phyloP scores from a whole-genome alignment of 2,329 filamentous ascomycete genomes.

The Cytospora paraplurivora region DNA sequence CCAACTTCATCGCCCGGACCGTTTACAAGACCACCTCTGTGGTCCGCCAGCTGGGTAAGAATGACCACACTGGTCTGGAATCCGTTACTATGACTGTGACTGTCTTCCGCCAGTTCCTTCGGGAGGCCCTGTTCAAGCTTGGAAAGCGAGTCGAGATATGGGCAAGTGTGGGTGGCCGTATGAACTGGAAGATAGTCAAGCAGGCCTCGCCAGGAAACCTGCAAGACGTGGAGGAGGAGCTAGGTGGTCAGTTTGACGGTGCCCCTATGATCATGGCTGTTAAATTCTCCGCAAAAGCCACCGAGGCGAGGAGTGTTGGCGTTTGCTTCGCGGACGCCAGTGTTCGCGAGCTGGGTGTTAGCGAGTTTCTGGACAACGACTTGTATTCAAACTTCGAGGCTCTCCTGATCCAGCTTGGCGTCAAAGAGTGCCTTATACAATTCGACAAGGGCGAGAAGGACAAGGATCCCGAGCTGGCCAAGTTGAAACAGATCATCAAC shows the following conservation, averaged over 20 bases:
- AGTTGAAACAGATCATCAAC: constrained; percentile 85
- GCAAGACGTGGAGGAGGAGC: constrained; percentile 94
- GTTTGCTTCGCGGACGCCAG: constrained; percentile 98
- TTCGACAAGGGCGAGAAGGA: constrained; percentile 76
- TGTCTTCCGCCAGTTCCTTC: constrained; percentile 92
- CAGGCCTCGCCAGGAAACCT: constrained; percentile 94
- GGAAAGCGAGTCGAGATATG: constrained; percentile 92
- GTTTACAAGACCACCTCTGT: constrained; percentile 99
- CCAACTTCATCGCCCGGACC: constrained; percentile 77
- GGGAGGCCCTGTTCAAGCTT: constrained; percentile 88
- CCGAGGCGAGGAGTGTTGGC: constrained; percentile 82
- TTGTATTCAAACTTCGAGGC: constrained; percentile 98
- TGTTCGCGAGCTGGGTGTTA: constrained; percentile 91
- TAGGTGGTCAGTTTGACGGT: constrained; percentile 82
- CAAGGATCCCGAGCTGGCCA: constrained; percentile 85
- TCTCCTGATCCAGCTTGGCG: constrained; percentile 90
- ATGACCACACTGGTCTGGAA: constrained; percentile 78
- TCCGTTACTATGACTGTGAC: constrained; percentile 96
- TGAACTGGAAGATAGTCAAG: constrained; percentile 90
- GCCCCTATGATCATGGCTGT: constrained; percentile 95
- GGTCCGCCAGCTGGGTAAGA: constrained; percentile 82
- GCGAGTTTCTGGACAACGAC: constrained; percentile 98
- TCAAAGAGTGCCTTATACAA: constrained; percentile 90
- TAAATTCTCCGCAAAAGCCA: constrained; percentile 86
- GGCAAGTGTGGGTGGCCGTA: constrained; percentile 72